phyloP scores from a whole-genome alignment of 1,284 basidiomycete species.

The Vanrija sp. region DNA sequence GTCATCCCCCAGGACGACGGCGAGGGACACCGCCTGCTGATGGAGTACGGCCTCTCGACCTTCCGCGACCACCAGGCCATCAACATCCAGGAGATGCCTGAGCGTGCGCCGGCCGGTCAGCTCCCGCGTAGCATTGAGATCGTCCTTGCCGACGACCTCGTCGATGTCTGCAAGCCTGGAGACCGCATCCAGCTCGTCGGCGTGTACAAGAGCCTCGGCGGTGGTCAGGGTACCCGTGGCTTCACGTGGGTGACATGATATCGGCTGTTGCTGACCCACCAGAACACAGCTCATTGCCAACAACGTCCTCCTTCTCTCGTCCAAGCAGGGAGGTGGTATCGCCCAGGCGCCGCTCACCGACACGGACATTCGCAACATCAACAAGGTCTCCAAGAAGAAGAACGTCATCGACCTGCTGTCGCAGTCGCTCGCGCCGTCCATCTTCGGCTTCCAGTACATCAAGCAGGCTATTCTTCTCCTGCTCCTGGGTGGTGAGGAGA shows the following conservation, averaged over 20 bases:
- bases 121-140: constrained; percentile 93
- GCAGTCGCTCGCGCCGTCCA: constrained; percentile 93
- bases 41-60: constrained; percentile 86
- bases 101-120: constrained; percentile 94
- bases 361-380: constrained; percentile 93
- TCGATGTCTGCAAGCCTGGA: constrained; percentile 95
- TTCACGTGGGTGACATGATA: constrained; percentile 70
- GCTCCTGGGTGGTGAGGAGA: constrained; percentile 92
- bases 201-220: constrained; percentile 88
- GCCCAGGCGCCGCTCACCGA: constrained; percentile 90
- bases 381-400: constrained; percentile 78
- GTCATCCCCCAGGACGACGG: constrained; percentile 92
- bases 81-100: constrained; percentile 99
- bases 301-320: constrained; percentile 92
- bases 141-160: constrained; percentile 92
- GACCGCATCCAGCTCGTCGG: constrained; percentile 97
- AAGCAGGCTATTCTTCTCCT: constrained; percentile 90
- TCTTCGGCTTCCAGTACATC: constrained; percentile 94
- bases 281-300: constrained; percentile 93
- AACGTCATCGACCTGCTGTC: constrained; percentile 87
- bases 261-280: constrained; percentile 5
- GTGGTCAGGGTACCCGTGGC: constrained; percentile 70
- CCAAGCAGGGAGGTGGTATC: constrained; percentile 93
- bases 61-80: constrained; percentile 97
- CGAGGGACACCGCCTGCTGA: constrained; percentile 78